Conservation (phyloP, 371 early-diverging fungal genomes). For the Apophysomyces elegans region DNA sequence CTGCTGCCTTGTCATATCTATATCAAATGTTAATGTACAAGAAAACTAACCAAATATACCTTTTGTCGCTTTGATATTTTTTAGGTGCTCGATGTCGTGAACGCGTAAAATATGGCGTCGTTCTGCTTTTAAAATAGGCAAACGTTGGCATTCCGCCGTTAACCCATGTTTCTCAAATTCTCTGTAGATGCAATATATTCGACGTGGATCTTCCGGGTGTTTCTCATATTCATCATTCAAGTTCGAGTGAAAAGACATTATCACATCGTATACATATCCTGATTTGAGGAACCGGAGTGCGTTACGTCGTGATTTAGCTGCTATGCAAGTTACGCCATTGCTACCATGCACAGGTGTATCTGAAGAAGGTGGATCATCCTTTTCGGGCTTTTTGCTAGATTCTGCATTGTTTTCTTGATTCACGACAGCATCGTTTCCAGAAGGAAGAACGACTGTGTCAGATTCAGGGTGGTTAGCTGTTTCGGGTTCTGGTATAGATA, state of each 20-base stretch:
- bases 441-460: too few species aligned
- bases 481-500: background rate
- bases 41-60: constrained; percentile 22
- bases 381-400: too few species aligned
- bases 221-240: constrained; percentile 48
- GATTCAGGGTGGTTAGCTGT: background rate
- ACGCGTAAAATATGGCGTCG: constrained; percentile 60
- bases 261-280: constrained; percentile 69
- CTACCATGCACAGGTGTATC: background rate
- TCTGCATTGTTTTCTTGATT: too few species aligned
- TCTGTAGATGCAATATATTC: constrained; percentile 68
- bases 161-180: constrained; percentile 54
- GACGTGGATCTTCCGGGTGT: constrained; percentile 78
- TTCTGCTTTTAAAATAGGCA: constrained; percentile 57
- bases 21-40: background rate
- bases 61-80: constrained; percentile 27
- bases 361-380: too few species aligned
- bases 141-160: constrained; percentile 54
- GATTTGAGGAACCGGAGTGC: constrained; percentile 37
- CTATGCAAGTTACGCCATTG: background rate
- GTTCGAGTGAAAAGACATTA: constrained; percentile 64
- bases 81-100: constrained; percentile 59
- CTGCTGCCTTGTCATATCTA: constrained; percentile 18
- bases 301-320: background rate
- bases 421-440: too few species aligned